Evolutionary conservation across 768 basidiomycete genomes (phyloP), one percentile per base, ranked within the genome.

Genomic region (Podaxis sp.): DNA sequence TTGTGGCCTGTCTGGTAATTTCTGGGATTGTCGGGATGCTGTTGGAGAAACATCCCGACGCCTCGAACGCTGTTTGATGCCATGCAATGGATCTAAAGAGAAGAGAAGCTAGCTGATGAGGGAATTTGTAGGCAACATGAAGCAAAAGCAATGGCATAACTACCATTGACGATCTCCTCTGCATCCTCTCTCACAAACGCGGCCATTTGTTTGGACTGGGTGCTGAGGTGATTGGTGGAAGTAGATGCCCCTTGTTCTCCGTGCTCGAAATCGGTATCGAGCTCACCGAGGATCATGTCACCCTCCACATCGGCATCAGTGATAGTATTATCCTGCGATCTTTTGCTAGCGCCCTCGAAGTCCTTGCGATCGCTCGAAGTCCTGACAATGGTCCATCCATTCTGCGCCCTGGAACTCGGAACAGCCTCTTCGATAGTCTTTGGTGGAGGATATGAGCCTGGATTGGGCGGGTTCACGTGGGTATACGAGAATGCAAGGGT

Each of bases 401-500:
- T 85, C 56, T 80, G 76, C 19, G 78, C 70, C 8, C n/a, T 41
- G 17, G 60, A 22, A n/a, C 27, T 38, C 13, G 56, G 40, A 5
- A 50, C 50, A 43, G 56, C 40, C 13, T 58, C 40, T 11, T 63
- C 50, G 37, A 63, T 63, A 40, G 56, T 22, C 25, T 55, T 59
- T 12, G 56, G 25, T 36, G 86, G 80, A 22, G 89, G 86, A 73
- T 92, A 92, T 15, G 91, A 92, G 63, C 87, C 84, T 27, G 89
- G 85, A 72, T 86, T 85, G 24, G 91, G 91, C 2, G 86, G 85
- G 65, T 80, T 82, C 40, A 94, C 75, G 73, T 93, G 90, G 52
- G 91, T 94, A 74, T 91, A 94, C 9, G 91, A 93, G 66, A 88
- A 89, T 37, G 89, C 84, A 22, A 93, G 80, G 29, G 86, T 87